Base-by-base conservation (phyloP, 257 asterid genomes). In the Nicotiana attenuata region DNA sequence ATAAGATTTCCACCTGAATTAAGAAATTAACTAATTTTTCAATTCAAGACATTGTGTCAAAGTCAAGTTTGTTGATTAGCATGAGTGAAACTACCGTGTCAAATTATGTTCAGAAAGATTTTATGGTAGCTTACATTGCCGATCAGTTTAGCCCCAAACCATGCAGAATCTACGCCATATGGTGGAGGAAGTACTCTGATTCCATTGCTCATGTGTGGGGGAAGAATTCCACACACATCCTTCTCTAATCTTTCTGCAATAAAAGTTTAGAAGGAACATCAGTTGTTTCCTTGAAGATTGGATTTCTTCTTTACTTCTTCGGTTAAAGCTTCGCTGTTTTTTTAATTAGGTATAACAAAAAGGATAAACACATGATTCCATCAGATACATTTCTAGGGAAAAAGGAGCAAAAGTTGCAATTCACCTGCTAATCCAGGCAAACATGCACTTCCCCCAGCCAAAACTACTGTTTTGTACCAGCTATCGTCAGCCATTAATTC, bases 361-460 rank as follows among this genome's bases (percentile, higher is more conserved):
- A 0, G 16, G 8, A 24, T 31, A 73, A 73, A 73, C 41, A 50
- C 41, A 73, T 47, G 61, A 73, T 52, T 65, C 31, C 17, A 65
- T 84, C 64, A 65, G 65, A 61, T 63, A 26, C 55, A 66, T 71
- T 29, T 31, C 22, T 5, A 87, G 61, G 60, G 19, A 65, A 71
- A 41, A 69, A 78, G 73, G 81, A 80, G 33, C 78, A 28, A 41
- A 38, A 33, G 67, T 26, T 82, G 76, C 83, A 50, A 64, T 59
- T 84, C 57, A 94, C 99, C 98, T 92, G 98, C 92, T 88, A 96
- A 89, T 86, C 99, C 99, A 29, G 98, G 98, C 88, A 96, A 90
- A 82, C 98, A 96, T 65, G 98, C 97, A 82, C 88, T 91, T 85
- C 98, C 98, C 20, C 99, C 99, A 1, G 97, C 81, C 85, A 96